Evolutionary conservation across 1,284 basidiomycete species (phyloP).

Genomic region (Pholiota adiposa): DNA sequence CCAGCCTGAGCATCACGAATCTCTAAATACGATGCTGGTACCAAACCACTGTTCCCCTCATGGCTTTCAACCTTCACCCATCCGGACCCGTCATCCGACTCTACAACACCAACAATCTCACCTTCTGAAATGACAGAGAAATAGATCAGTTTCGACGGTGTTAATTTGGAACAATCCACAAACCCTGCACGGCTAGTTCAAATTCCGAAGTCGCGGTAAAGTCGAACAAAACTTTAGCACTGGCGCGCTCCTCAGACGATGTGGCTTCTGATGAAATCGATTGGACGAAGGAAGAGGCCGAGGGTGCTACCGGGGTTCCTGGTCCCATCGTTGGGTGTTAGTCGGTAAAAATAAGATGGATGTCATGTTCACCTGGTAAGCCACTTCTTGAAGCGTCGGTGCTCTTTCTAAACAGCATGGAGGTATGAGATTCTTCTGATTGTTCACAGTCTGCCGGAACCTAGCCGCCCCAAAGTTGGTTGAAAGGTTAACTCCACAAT

Average conservation of each 20-base stretch:
- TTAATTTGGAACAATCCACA: constrained; percentile 7
- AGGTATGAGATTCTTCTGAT: constrained; percentile 28
- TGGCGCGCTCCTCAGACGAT: constrained; percentile 43
- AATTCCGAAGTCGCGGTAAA: constrained; percentile 76
- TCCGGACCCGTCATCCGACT: constrained; percentile 81
- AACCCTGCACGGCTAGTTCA: constrained; percentile 70
- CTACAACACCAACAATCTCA: constrained; percentile 59
- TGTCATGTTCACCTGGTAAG: constrained; percentile 27
- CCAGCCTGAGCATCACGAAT: constrained; percentile 17
- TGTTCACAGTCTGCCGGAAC: constrained; percentile 73
- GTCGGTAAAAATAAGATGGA: constrained; percentile 8
- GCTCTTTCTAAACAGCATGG: constrained; percentile 27
- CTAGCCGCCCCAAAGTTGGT: constrained; percentile 39
- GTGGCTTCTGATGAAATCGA: constrained; percentile 37
- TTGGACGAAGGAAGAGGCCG: constrained; percentile 59
- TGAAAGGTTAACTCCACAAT: constrained; percentile 11
- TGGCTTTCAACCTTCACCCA: constrained; percentile 79
- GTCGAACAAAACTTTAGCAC: constrained; percentile 68
- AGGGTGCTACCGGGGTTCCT: constrained; percentile 36
- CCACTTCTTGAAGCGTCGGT: constrained; percentile 29
- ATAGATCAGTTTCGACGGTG: constrained; percentile 9
- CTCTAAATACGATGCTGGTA: constrained; percentile 79
- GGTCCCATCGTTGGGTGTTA: constrained; percentile 16
- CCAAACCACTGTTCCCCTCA: constrained; percentile 66
- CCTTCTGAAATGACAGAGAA: constrained; percentile 52